phyloP scores from a whole-genome alignment of 805 yeast species.

The Starmerella floris region DNA sequence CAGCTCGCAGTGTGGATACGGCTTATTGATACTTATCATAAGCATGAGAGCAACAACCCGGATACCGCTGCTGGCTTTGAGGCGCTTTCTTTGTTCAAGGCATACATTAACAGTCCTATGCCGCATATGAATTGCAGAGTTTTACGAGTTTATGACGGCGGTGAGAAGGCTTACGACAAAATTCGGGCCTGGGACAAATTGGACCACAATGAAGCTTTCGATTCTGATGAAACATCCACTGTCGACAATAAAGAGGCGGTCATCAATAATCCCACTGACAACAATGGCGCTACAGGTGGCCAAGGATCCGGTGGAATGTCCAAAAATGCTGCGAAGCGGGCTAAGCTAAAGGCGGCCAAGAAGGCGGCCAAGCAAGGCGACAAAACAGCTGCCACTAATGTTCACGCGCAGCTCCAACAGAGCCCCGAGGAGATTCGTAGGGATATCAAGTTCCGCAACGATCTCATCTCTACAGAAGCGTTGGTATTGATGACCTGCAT shows the following conservation, averaged over 20 bases:
- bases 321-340: constrained; percentile 25
- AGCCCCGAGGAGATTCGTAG: constrained; percentile 22
- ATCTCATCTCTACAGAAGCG: constrained; percentile 32
- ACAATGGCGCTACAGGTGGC: neutral
- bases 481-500: constrained; percentile 30
- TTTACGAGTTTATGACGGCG: constrained; percentile 25
- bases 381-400: constrained; percentile 9
- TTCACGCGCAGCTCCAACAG: constrained; percentile 16
- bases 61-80: constrained; percentile 27
- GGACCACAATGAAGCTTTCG: constrained; percentile 22
- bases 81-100: constrained; percentile 26
- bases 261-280: constrained; percentile 12
- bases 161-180: constrained; percentile 21
- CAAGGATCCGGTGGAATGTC: constrained; percentile 16
- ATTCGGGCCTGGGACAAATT: constrained; percentile 26
- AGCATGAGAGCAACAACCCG: constrained; percentile 19
- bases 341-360: constrained; percentile 22
- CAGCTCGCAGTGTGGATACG: constrained; percentile 26
- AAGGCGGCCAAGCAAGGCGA: constrained; percentile 19
- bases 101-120: constrained; percentile 24
- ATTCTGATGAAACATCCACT: constrained; percentile 11
- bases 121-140: constrained; percentile 24
- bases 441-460: constrained; percentile 26
- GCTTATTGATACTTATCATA: constrained; percentile 26
- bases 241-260: constrained; percentile 14